These are phyloP conservation scores for Exserohilum turcica DNA, from an alignment of 2,329 filamentous ascomycete species.

Conservation along the genomic window DNA sequence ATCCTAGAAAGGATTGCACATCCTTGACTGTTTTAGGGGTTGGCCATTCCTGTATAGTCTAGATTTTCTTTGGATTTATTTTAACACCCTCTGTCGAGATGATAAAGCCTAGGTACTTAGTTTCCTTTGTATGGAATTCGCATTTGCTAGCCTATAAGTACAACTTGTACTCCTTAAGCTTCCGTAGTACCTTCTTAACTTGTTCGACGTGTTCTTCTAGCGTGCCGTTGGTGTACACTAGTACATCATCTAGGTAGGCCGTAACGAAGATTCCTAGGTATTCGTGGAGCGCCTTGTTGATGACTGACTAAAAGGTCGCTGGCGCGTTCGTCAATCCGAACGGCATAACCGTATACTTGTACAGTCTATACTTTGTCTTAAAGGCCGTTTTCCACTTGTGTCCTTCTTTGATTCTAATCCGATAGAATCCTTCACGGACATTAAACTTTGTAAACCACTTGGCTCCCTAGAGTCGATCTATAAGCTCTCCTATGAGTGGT, in stretches of 20 bases:
- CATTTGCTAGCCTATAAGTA: slow-evolving; percentile 34
- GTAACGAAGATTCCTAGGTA: background rate
- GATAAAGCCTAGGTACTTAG: slow-evolving; percentile 40
- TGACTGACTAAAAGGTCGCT: slow-evolving; percentile 3
- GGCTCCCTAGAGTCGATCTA: background rate
- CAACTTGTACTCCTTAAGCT: slow-evolving; percentile 22
- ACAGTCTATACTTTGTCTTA: background rate
- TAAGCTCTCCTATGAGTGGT: no score
- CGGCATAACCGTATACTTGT: background rate
- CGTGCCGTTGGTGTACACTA: background rate
- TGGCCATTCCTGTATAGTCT: slow-evolving; percentile 31
- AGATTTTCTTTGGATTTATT: slow-evolving; percentile 34
- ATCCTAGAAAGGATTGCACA: slow-evolving; percentile 5
- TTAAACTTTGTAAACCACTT: background rate
- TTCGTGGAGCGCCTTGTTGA: background rate
- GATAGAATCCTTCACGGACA: background rate
- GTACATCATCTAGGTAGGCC: background rate
- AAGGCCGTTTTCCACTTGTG: background rate
- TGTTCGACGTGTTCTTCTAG: slow-evolving; percentile 11
- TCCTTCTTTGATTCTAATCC: background rate
- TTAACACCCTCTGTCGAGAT: slow-evolving; percentile 30
- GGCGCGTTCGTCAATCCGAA: background rate
- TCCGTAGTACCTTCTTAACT: slow-evolving; percentile 28
- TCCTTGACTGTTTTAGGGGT: slow-evolving; percentile 21
- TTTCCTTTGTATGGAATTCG: slow-evolving; percentile 34